A percentile compares a stretch with the other conserved stretches of the same genome.
Evolutionary conservation across 2,329 filamentous ascomycete genomes (phyloP).

Genomic region (Tolypocladium tundrense): DNA sequence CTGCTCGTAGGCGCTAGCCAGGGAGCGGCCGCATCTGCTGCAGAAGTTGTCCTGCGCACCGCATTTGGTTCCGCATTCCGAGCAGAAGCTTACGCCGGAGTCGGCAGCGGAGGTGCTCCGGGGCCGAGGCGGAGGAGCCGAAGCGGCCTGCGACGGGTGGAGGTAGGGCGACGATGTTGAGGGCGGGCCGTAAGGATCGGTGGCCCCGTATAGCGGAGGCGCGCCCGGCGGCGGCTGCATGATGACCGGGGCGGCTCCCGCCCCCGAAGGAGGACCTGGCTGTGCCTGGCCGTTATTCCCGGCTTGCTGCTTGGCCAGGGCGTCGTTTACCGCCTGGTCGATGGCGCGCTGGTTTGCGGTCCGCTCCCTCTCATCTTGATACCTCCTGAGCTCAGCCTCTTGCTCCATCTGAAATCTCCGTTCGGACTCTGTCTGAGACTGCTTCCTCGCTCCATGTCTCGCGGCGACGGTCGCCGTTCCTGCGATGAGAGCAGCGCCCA

Average conservation of each 20-base stretch:
- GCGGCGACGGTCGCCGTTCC: conserved; percentile 2
- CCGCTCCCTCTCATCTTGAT: background rate
- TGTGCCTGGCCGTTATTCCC: background rate
- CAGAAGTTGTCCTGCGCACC: conserved; percentile 2
- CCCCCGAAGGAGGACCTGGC: background rate
- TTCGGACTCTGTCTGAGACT: conserved; percentile 1
- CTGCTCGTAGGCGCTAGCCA: background rate
- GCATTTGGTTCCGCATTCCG: conserved; percentile 1
- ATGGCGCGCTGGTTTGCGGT: conserved; percentile 1
- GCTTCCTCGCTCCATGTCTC: conserved; percentile 1
- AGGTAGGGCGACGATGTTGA: background rate
- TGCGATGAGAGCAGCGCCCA: background rate
- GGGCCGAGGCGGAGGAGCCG: background rate
- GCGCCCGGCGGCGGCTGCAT: background rate
- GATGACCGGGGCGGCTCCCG: background rate
- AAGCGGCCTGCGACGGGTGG: background rate
- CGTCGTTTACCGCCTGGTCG: conserved; percentile 1
- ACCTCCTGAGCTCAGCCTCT: background rate
- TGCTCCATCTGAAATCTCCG: conserved; percentile 3
- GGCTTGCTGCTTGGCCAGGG: conserved; percentile 2
- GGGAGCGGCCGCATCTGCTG: background rate
- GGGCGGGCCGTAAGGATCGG: background rate
- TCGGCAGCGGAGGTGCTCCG: background rate
- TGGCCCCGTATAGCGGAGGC: background rate
- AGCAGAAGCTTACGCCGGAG: background rate